These are phyloP conservation scores for Lipomyces chichibuensis DNA, from an alignment of 805 yeast species.

Conservation along the genomic window DNA sequence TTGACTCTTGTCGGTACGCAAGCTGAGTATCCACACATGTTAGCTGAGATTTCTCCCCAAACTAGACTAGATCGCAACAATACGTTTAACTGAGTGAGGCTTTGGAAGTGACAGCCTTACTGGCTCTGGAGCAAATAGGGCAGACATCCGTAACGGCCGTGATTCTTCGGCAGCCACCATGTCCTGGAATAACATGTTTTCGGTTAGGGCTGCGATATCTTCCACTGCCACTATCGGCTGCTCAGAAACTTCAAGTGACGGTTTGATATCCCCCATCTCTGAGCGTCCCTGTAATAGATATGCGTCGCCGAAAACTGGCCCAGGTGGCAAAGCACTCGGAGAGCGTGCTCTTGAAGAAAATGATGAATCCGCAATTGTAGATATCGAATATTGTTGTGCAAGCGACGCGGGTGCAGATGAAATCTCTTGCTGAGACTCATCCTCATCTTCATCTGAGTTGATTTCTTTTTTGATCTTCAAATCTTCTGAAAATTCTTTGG, in stretches of 20 bases:
- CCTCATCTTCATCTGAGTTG: conserved; percentile 12
- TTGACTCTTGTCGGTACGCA: conserved; percentile 58
- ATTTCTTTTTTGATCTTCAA: conserved; percentile 11
- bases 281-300: conserved; percentile 32
- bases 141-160: conserved; percentile 23
- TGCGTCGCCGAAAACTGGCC: conserved; percentile 1
- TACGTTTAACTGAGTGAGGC: conserved; percentile 46
- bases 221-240: conserved; percentile 4
- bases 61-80: not conserved
- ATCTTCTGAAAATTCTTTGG: conserved; percentile 20
- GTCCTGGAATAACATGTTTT: conserved; percentile 19
- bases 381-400: not conserved
- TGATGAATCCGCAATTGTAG: conserved; percentile 36
- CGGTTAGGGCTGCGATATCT: conserved; percentile 7
- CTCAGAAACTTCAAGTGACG: not conserved
- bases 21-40: conserved; percentile 24
- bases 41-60: not conserved
- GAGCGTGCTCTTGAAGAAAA: not conserved
- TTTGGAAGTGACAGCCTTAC: conserved; percentile 55
- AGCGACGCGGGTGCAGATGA: not conserved
- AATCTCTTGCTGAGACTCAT: not conserved
- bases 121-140: conserved; percentile 65
- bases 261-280: conserved; percentile 29
- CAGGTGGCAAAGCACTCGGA: not conserved
- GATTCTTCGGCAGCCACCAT: conserved; percentile 21